Base-by-base conservation (phyloP, 2,329 filamentous ascomycete genomes). In the Parasarocladium wereldwijsianum region DNA sequence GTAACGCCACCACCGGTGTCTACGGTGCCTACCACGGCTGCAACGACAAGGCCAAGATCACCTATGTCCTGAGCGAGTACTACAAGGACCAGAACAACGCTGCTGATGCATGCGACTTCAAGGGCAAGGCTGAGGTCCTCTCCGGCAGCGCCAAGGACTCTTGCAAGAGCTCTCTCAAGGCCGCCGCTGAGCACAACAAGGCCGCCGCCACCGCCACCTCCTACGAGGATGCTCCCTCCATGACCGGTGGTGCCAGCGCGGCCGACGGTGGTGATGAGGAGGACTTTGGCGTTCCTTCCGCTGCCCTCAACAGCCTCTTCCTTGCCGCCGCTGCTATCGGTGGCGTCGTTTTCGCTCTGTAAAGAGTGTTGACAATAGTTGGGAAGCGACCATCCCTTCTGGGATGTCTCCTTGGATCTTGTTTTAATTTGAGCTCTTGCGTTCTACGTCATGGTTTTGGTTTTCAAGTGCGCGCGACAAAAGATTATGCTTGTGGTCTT, bases 11-110 rank as follows among this genome's bases (percentile, higher is more conserved):
- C 35, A 66, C 62, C 13, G 82, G 79, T 45, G 57, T 65, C 36
- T 90, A 81, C 52, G 82, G 82, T 42, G 69, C 78, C 27, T 84
- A 81, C 63, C 70, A 72, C 53, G 83, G 84, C 73, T 92, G 82
- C 63, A 62, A 64, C 41, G 46, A 69, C 43, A 63, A 65, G 41
- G 64, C 82, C 55, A 70, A 85, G 64, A 70, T 92, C 23, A 70
- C 70, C 34, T 85, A 70, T 50, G 77, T 73, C 28, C 67, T 86
- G 40, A 72, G 86, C 58, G 56, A 70, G 42, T 87, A 86, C 64
- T 81, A 79, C 61, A 49, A 62, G 41, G 53, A 51, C 40, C 62
- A 75, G 45, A 58, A 64, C 41, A 61, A 61, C 37, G 53, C 56
- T 29, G 48, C 57, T 16, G 56, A 57, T 32, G 76, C 81, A 18